A percentile compares a stretch with the other conserved stretches of the same genome.
These are phyloP conservation scores for Pythium aphanidermatum DNA, from an alignment of 352 stramenopile species.

Conservation along the genomic window DNA sequence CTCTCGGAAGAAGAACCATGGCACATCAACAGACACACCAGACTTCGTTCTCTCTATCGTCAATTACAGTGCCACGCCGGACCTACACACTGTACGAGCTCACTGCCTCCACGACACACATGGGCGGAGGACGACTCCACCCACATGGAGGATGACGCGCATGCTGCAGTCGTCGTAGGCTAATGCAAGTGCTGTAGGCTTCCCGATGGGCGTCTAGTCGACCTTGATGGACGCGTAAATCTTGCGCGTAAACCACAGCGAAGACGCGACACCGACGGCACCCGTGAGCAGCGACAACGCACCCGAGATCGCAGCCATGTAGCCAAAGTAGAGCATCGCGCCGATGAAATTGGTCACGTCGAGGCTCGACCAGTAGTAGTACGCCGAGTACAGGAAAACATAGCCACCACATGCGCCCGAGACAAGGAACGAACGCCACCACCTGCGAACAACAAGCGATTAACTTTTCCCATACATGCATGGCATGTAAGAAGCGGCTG, in stretches of 20 bases:
- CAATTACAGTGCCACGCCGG: too few species aligned
- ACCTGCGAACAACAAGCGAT: conserved; percentile 31
- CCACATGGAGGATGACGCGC: not conserved
- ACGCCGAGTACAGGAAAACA: conserved; percentile 98
- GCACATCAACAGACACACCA: too few species aligned
- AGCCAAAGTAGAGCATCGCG: conserved; percentile 96
- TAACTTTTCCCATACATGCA: not conserved
- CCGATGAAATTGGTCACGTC: conserved; percentile 92
- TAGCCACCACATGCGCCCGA: conserved; percentile 95
- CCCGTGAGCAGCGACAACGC: conserved; percentile 96
- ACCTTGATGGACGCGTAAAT: conserved; percentile 99
- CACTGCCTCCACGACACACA: too few species aligned
- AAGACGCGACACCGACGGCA: conserved; percentile 94
- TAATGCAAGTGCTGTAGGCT: not conserved
- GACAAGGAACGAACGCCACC: conserved; percentile 99
- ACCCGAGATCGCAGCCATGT: conserved; percentile 98
- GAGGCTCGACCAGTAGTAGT: conserved; percentile 97
- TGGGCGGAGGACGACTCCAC: too few species aligned
- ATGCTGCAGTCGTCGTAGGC: not conserved
- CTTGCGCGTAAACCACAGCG: conserved; percentile 97
- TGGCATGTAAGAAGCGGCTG: not conserved
- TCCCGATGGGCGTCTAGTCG: conserved; percentile 62
- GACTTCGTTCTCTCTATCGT: too few species aligned
- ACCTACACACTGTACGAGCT: too few species aligned
- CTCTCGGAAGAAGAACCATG: too few species aligned